Percentiles rank a stretch among this genome's conserved stretches.
These are phyloP conservation scores for Lachancea lanzarotensis DNA, from an alignment of 805 yeast genomes.

Conservation along the genomic window DNA sequence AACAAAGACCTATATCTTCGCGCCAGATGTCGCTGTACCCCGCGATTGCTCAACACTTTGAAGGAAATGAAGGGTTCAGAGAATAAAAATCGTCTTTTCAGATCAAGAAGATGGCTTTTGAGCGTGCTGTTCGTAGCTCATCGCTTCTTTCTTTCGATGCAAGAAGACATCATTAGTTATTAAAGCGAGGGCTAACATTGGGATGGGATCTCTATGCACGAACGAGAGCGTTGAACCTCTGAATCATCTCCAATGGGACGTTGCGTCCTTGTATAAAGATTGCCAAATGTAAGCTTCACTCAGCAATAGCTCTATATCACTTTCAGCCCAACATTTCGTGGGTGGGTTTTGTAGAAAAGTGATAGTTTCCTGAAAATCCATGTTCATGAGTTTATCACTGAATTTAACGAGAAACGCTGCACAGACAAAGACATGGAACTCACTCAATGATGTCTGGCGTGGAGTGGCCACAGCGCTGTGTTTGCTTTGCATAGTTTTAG, in stretches of 20 bases:
- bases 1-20: background rate
- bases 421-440: slow-evolving; percentile 93
- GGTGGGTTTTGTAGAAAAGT: slow-evolving; percentile 89
- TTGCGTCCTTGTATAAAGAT: slow-evolving; percentile 79
- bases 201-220: slow-evolving; percentile 1
- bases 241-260: slow-evolving; percentile 63
- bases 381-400: slow-evolving; percentile 65
- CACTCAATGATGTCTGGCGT: slow-evolving; percentile 45
- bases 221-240: background rate
- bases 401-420: slow-evolving; percentile 92
- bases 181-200: background rate
- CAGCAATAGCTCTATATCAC: slow-evolving; percentile 82
- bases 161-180: background rate
- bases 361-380: slow-evolving; percentile 93
- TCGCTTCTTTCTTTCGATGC: background rate
- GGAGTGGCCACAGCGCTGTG: background rate
- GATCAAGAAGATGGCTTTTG: background rate
- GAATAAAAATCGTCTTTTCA: background rate
- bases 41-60: slow-evolving; percentile 4
- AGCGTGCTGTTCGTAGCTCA: background rate
- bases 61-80: background rate
- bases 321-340: slow-evolving; percentile 76
- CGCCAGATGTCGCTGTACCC: background rate
- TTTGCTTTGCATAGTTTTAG: background rate
- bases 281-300: slow-evolving; percentile 98